These are phyloP conservation scores for Cyclotella baltica DNA, from an alignment of 108 stramenopile genomes.

Conservation along the genomic window DNA sequence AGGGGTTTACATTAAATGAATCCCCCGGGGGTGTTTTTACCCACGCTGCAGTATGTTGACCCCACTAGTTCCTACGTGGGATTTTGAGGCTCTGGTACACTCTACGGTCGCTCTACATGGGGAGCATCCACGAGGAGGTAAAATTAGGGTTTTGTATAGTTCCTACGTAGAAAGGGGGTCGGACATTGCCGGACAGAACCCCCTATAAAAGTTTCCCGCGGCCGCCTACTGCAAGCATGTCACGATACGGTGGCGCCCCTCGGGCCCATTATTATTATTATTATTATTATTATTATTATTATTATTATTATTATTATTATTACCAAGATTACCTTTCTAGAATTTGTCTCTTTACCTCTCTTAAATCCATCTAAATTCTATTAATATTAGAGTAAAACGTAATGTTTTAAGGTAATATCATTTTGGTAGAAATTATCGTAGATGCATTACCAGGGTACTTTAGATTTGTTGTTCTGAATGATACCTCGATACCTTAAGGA, in stretches of 20 bases:
- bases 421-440: too few species aligned
- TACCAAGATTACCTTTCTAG: too few species aligned
- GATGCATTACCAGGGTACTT: too few species aligned
- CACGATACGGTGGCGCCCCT: neutral
- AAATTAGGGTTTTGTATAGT: slow-evolving; percentile 11
- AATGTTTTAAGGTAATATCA: too few species aligned
- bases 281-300: slow-evolving; percentile 1
- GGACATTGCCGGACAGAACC: neutral
- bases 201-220: neutral
- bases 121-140: slow-evolving; percentile 2
- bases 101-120: slow-evolving; percentile 3
- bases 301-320: neutral
- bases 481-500: too few species aligned
- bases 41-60: neutral
- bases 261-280: slow-evolving; percentile 1
- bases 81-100: neutral
- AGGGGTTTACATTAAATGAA: slow-evolving; percentile 1
- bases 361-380: too few species aligned
- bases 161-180: slow-evolving; percentile 12
- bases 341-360: too few species aligned
- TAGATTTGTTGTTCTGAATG: too few species aligned
- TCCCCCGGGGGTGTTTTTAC: neutral
- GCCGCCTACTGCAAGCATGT: neutral
- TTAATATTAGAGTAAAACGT: too few species aligned
- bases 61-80: neutral